A percentile compares a stretch with the other conserved stretches of the same genome.
Evolutionary conservation across 2,329 filamentous ascomycete species (phyloP).

Genomic region (Xylariaceae sp.): DNA sequence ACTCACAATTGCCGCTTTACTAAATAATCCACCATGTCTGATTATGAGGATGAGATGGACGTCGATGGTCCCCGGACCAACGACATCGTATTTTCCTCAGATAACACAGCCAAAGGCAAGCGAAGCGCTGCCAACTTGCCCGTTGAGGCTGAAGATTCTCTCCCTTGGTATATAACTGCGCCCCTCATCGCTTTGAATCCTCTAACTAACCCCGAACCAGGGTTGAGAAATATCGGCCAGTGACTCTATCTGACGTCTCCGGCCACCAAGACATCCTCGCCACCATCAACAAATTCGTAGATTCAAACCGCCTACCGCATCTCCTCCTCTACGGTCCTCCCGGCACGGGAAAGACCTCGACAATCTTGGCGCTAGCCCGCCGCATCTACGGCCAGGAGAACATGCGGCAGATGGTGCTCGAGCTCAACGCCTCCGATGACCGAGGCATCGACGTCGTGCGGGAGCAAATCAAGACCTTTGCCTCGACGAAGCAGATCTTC

Average conservation of each 20-base stretch:
- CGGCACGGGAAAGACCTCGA: slow-evolving; percentile 96
- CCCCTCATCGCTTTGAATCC: neutral
- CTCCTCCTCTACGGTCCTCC: slow-evolving; percentile 94
- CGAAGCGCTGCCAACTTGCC: slow-evolving; percentile 87
- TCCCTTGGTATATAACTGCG: slow-evolving; percentile 67
- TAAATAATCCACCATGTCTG: slow-evolving; percentile 43
- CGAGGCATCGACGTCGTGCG: slow-evolving; percentile 95
- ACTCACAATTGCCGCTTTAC: no score
- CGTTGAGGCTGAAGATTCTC: slow-evolving; percentile 84
- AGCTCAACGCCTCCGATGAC: slow-evolving; percentile 96
- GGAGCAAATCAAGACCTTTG: slow-evolving; percentile 99
- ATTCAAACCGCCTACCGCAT: slow-evolving; percentile 89
- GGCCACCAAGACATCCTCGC: slow-evolving; percentile 96
- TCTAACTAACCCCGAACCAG: slow-evolving; percentile 38
- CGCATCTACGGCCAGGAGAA: slow-evolving; percentile 89
- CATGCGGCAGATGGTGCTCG: slow-evolving; percentile 96
- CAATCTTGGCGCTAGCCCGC: slow-evolving; percentile 84
- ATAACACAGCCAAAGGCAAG: slow-evolving; percentile 77
- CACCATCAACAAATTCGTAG: slow-evolving; percentile 96
- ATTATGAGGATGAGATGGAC: slow-evolving; percentile 58
- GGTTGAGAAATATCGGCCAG: slow-evolving; percentile 96
- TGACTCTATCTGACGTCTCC: slow-evolving; percentile 83
- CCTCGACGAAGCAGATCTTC: slow-evolving; percentile 97
- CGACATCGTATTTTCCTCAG: slow-evolving; percentile 64
- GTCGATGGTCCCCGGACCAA: slow-evolving; percentile 47